A percentile compares a stretch with the other conserved stretches of the same genome.
These are phyloP conservation scores for Piloderma croceum DNA, from an alignment of 768 basidiomycete genomes.

Conservation along the genomic window DNA sequence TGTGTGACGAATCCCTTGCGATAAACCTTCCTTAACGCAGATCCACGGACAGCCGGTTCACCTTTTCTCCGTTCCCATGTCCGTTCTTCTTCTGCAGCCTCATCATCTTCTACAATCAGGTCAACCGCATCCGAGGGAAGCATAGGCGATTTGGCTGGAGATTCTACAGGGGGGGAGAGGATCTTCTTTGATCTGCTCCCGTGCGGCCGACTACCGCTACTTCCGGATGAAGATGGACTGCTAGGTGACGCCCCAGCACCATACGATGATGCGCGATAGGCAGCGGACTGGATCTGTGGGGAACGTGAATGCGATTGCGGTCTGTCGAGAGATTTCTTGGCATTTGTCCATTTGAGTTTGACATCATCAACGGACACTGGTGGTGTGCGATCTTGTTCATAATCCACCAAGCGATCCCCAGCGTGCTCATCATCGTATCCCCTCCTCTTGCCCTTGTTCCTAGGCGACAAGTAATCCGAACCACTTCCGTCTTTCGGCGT, in stretches of 20 bases:
- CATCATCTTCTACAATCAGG: constrained; percentile 68
- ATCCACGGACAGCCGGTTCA: constrained; percentile 46
- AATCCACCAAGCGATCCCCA: constrained; percentile 38
- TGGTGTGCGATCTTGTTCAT: constrained; percentile 36
- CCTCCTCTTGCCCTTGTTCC: constrained; percentile 13
- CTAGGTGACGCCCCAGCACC: no score
- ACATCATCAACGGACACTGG: constrained; percentile 33
- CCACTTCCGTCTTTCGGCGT: constrained; percentile 18
- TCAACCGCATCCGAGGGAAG: constrained; percentile 80
- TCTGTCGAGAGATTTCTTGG: background rate
- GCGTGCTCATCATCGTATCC: constrained; percentile 12
- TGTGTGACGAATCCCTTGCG: constrained; percentile 40
- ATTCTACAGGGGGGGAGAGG: constrained; percentile 2
- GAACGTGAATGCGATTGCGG: constrained; percentile 12
- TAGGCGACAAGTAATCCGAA: constrained; percentile 14
- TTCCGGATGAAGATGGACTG: background rate
- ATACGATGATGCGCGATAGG: background rate
- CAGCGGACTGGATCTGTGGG: background rate
- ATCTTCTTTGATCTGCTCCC: no score
- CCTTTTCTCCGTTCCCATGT: constrained; percentile 53
- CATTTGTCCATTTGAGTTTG: constrained; percentile 42
- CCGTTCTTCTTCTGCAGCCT: constrained; percentile 49
- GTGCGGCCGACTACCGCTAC: background rate
- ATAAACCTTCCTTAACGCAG: constrained; percentile 48
- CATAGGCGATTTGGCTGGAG: constrained; percentile 15